Evolutionary conservation across 768 basidiomycete genomes (phyloP), one percentile per base, ranked within the genome.

Genomic region (Rickenella mellea): DNA sequence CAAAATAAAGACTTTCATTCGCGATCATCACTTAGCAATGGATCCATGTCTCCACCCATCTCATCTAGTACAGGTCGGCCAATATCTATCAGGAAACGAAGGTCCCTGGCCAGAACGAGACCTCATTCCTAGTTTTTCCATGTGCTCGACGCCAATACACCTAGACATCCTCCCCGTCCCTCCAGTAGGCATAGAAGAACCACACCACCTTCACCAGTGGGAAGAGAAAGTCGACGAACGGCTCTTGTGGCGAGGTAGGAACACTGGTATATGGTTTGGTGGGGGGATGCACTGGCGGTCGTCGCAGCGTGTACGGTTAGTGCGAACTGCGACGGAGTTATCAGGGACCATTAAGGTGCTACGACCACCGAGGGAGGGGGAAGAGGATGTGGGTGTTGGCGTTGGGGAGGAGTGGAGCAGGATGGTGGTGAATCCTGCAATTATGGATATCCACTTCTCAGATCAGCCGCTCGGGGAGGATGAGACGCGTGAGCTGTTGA

Each of bases 201-300:
- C 69, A 11, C 61, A 62, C 2, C 54, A 54, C 1, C 64, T 77
- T 48, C 76, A 86, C 56, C 71, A 79, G 8, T 90, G 80, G 74
- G 72, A 78, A 12, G 65, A 71, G 27, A 87, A 81, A 61, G 22
- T 60, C 1, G 72, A 82, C 54, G 74, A 80, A 46, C 63, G 73
- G 4, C 48, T 86, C 12, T 64, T 76, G 28, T 88, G 86, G 86
- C 68, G 86, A 29, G 86, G 86, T 3, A 74, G 74, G 30, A 83
- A 76, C 31, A 86, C 85, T 0, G 86, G 85, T 8, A 81, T 76
- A 17, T 61, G 50, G 39, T 68, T 73, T 27, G 51, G 59, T 10
- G 43, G 52, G 2, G 41, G 49, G 1, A 61, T 66, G 6, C 60
- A 61, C 4, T 82, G 80, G 81, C 41, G 55, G 48, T 51, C 64